Percentiles rank a stretch among this genome's conserved stretches.
phyloP scores from a whole-genome alignment of 306 rosid species.

The Pachyrhizus erosus region DNA sequence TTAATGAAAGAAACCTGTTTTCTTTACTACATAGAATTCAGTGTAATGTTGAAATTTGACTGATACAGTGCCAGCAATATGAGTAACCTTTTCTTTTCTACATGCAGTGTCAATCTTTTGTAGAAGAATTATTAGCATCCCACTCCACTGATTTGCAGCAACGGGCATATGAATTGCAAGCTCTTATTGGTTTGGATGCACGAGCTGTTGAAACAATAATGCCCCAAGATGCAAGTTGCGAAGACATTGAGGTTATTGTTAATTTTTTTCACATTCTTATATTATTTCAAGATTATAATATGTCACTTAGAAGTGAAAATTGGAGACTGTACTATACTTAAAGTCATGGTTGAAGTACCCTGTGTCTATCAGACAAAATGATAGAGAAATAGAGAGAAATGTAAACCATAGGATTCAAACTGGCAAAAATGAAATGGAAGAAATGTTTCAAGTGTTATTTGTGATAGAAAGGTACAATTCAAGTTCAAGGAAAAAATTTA shows the following conservation, averaged over 20 bases:
- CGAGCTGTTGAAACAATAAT: slow-evolving; percentile 65
- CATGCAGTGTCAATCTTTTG: slow-evolving; percentile 79
- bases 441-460: too few species aligned
- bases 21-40: not conserved
- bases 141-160: slow-evolving; percentile 92
- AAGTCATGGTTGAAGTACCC: not conserved
- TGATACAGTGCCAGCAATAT: not conserved
- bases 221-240: slow-evolving; percentile 82
- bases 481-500: not conserved
- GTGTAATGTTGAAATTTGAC: slow-evolving; percentile 24
- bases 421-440: not conserved
- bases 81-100: slow-evolving; percentile 38
- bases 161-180: slow-evolving; percentile 91
- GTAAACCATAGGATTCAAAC: not conserved
- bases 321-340: not conserved
- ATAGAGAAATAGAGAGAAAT: not conserved
- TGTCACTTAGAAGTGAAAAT: not conserved
- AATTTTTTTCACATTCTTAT: slow-evolving; percentile 13
- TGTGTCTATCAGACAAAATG: not conserved
- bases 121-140: slow-evolving; percentile 83
- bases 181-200: slow-evolving; percentile 65
- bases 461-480: not conserved
- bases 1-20: not conserved
- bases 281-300: slow-evolving; percentile 16
- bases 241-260: slow-evolving; percentile 76